Percentiles rank a stretch among this genome's conserved stretches.
These are phyloP conservation scores for Castanea sativa DNA, from an alignment of 306 rosid genomes.

Conservation along the genomic window DNA sequence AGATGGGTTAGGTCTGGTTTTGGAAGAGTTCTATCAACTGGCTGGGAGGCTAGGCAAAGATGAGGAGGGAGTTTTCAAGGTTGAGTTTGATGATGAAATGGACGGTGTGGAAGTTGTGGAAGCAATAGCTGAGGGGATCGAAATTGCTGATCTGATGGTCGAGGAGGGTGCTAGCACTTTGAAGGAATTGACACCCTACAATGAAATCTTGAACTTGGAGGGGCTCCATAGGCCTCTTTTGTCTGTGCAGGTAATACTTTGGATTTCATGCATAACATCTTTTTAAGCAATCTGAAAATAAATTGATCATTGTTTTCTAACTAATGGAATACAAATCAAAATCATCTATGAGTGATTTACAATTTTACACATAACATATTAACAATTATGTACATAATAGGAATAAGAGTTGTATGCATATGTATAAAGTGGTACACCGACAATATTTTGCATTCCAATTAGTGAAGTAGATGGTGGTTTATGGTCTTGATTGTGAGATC, in stretches of 20 bases:
- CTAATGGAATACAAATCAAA: too few relatives aligned
- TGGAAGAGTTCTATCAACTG: constrained; percentile 71
- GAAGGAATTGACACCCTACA: constrained; percentile 68
- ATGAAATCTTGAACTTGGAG: constrained; percentile 72
- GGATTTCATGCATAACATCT: not conserved
- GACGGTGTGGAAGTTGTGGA: constrained; percentile 71
- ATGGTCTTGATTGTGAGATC: too few relatives aligned
- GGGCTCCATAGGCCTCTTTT: constrained; percentile 77
- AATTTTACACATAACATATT: too few relatives aligned
- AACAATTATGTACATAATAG: too few relatives aligned
- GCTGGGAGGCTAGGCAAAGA: constrained; percentile 88
- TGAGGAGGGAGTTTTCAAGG: constrained; percentile 82
- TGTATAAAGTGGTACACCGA: too few relatives aligned
- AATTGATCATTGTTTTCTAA: too few relatives aligned
- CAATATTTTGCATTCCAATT: too few relatives aligned
- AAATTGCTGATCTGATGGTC: constrained; percentile 54
- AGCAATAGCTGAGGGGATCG: constrained; percentile 54
- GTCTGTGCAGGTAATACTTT: constrained; percentile 65
- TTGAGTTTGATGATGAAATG: constrained; percentile 66
- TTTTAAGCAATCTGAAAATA: too few relatives aligned
- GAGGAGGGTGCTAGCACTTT: constrained; percentile 56
- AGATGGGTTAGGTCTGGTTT: constrained; percentile 54
- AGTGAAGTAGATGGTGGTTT: too few relatives aligned
- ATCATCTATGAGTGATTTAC: too few relatives aligned
- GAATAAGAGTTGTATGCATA: too few relatives aligned